Conservation (phyloP, 192 early-diverging fungal species). For the Podila epigama region DNA sequence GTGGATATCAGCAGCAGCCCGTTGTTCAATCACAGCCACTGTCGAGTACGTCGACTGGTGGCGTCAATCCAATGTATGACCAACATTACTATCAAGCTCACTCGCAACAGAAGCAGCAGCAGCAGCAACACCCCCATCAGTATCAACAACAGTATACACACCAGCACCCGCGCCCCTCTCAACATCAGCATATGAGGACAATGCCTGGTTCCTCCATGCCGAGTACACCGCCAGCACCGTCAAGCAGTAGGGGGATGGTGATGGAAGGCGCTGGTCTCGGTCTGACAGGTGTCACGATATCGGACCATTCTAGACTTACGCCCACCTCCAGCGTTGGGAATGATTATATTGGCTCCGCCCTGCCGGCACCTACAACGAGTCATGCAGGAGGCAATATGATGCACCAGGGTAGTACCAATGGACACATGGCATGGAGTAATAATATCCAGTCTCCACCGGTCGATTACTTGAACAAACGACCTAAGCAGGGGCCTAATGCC, state of each 20-base stretch:
- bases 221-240: background rate
- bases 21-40: background rate
- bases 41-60: background rate
- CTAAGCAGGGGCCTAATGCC: background rate
- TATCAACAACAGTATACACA: too few relatives aligned
- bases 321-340: background rate
- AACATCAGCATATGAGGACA: background rate
- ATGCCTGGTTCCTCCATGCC: slow-evolving; percentile 1
- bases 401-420: background rate
- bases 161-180: too few relatives aligned
- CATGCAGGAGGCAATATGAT: background rate
- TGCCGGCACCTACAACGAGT: background rate
- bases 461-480: background rate
- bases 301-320: slow-evolving; percentile 9
- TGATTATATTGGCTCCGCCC: background rate
- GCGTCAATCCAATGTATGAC: too few relatives aligned
- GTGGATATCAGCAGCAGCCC: background rate
- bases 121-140: background rate
- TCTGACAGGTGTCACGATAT: slow-evolving; percentile 12
- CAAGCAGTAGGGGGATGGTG: slow-evolving; percentile 1
- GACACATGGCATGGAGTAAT: background rate
- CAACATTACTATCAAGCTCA: too few relatives aligned
- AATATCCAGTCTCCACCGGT: background rate
- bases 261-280: slow-evolving; percentile 38
- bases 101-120: too few relatives aligned